Conservation (phyloP, 257 asterid species). For the Solanum virginianum region DNA sequence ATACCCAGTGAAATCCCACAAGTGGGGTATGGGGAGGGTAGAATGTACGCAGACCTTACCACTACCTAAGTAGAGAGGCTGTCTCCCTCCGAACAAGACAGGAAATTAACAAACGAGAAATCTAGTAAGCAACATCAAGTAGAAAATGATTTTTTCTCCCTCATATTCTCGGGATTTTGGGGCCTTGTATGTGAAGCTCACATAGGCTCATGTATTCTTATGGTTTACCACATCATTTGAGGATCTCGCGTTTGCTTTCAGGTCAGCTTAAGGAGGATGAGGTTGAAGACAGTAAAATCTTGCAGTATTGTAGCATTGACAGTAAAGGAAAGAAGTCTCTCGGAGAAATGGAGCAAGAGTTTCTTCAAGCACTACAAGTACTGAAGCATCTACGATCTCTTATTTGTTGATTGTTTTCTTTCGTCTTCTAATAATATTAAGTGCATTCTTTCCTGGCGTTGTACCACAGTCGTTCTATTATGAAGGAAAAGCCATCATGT, state of each 20-base stretch:
- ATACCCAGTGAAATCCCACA: too few species aligned
- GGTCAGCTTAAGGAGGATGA: constrained; percentile 60
- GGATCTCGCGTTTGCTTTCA: constrained; percentile 16
- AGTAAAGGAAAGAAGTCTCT: constrained; percentile 51
- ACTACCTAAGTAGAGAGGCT: too few species aligned
- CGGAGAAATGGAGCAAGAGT: constrained; percentile 98
- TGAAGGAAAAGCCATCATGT: constrained; percentile 94
- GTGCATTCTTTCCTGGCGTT: constrained; percentile 7
- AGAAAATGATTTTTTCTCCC: too few species aligned
- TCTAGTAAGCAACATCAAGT: too few species aligned
- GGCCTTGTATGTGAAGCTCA: too few species aligned
- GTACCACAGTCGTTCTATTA: constrained; percentile 71
- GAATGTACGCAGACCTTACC: too few species aligned
- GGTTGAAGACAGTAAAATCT: constrained; percentile 63
- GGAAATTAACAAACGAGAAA: too few species aligned
- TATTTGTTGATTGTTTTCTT: background rate
- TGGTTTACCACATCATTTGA: background rate
- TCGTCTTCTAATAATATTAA: background rate
- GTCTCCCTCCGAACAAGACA: too few species aligned
- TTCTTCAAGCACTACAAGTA: constrained; percentile 95
- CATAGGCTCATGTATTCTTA: too few species aligned
- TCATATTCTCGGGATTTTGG: too few species aligned
- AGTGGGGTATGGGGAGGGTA: too few species aligned
- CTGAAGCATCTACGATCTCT: background rate
- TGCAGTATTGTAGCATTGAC: constrained; percentile 79